A percentile compares a stretch with the other conserved stretches of the same genome.
These are phyloP conservation scores for Elsinoe necatrix DNA, from an alignment of 2,329 filamentous ascomycete genomes.

Conservation along the genomic window DNA sequence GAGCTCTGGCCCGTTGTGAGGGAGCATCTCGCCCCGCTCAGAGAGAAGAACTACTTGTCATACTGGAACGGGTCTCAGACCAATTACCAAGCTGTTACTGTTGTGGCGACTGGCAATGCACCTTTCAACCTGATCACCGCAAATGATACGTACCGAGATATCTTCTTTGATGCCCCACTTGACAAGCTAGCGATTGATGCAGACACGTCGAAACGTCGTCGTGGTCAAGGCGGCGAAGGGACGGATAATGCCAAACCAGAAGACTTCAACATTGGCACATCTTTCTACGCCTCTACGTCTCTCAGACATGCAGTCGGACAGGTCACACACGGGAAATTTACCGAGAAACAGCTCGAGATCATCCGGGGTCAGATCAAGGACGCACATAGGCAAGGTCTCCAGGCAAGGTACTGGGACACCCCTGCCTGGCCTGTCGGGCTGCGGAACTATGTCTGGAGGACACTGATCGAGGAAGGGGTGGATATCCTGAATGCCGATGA, in stretches of 20 bases:
- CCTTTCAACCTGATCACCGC: constrained; percentile 48
- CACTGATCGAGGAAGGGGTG: constrained; percentile 46
- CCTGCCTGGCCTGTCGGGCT: constrained; percentile 48
- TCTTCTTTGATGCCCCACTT: constrained; percentile 58
- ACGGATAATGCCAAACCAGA: constrained; percentile 31
- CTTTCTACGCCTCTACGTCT: constrained; percentile 56
- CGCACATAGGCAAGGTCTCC: constrained; percentile 45
- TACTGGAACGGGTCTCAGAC: constrained; percentile 44
- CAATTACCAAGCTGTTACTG: constrained; percentile 51
- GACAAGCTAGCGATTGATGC: constrained; percentile 21
- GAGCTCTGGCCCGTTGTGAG: constrained; percentile 47
- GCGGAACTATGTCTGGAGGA: constrained; percentile 47
- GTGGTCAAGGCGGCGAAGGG: constrained; percentile 40
- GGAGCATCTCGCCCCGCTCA: constrained; percentile 50
- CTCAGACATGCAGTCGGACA: constrained; percentile 46
- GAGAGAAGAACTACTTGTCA: constrained; percentile 46
- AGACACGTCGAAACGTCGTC: constrained; percentile 14
- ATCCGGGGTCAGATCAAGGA: constrained; percentile 45
- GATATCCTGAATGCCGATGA: constrained; percentile 54
- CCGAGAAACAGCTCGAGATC: constrained; percentile 35
- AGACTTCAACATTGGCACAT: constrained; percentile 48
- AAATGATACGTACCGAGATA: constrained; percentile 49
- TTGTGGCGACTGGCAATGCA: constrained; percentile 60
- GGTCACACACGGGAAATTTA: constrained; percentile 41
- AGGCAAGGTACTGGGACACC: constrained; percentile 49